Conservation (phyloP, 345 rosid species). For the Turnera subulata region DNA sequence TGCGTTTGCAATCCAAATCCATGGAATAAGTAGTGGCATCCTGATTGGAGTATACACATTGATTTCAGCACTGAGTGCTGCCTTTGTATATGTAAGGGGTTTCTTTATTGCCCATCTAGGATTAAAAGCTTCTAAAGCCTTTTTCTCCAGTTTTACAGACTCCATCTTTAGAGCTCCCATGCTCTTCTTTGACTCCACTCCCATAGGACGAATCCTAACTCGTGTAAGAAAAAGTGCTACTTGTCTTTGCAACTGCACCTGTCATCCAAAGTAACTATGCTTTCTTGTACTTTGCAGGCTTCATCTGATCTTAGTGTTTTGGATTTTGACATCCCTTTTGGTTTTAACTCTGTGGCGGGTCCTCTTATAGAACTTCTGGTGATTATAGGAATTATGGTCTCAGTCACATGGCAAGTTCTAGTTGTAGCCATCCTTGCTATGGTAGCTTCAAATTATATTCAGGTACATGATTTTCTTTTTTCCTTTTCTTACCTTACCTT, state of each 20-base stretch:
- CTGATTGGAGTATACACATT: slow-evolving; percentile 2
- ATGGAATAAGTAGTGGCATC: neutral
- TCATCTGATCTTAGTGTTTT: slow-evolving; percentile 15
- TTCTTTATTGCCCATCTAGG: slow-evolving; percentile 2
- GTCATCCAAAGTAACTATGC: neutral
- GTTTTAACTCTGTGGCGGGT: neutral
- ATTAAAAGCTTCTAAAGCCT: slow-evolving; percentile 17
- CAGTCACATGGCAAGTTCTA: slow-evolving; percentile 17
- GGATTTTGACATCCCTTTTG: slow-evolving; percentile 12
- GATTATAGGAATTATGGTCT: slow-evolving; percentile 10
- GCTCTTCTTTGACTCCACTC: slow-evolving; percentile 35
- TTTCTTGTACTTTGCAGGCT: neutral
- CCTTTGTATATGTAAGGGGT: slow-evolving; percentile 6
- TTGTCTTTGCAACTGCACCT: no score
- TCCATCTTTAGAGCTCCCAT: slow-evolving; percentile 32
- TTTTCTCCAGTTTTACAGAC: slow-evolving; percentile 18
- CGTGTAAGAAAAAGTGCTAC: slow-evolving; percentile 33
- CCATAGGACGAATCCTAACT: slow-evolving; percentile 25
- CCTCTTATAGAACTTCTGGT: neutral
- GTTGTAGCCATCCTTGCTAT: slow-evolving; percentile 7
- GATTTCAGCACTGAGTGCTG: neutral
- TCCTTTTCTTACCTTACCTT: neutral
- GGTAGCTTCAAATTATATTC: neutral
- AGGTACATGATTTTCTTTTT: neutral
- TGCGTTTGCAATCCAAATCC: slow-evolving; percentile 15